These are phyloP conservation scores for Syncephalastrum contaminatum DNA, from an alignment of 371 early-diverging fungal genomes.

Conservation along the genomic window DNA sequence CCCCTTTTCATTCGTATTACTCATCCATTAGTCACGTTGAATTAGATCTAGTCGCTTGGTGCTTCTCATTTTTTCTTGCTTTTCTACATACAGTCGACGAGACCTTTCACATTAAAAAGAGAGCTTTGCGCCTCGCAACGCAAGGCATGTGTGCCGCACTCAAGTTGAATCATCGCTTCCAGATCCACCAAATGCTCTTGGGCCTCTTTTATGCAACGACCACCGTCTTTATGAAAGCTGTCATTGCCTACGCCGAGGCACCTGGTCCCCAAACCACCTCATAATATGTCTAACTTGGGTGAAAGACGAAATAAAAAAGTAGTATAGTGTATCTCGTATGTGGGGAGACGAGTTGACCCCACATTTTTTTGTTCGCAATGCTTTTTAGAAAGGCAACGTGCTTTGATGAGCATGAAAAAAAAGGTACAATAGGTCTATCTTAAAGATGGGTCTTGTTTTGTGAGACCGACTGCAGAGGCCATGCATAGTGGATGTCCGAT, in stretches of 20 bases:
- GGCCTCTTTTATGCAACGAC: constrained; percentile 50
- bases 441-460: constrained; percentile 9
- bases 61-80: constrained; percentile 39
- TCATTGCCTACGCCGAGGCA: constrained; percentile 60
- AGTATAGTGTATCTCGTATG: too few relatives aligned
- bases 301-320: too few relatives aligned
- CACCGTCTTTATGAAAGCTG: constrained; percentile 58
- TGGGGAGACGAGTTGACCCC: too few relatives aligned
- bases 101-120: constrained; percentile 50
- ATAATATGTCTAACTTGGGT: too few relatives aligned
- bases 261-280: constrained; percentile 25
- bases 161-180: constrained; percentile 58
- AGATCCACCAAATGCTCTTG: constrained; percentile 56
- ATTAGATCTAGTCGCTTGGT: constrained; percentile 43
- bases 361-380: too few relatives aligned
- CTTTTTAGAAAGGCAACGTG: neutral
- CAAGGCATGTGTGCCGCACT: constrained; percentile 47
- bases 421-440: neutral
- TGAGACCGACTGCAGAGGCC: constrained; percentile 37
- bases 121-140: constrained; percentile 51
- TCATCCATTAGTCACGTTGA: neutral
- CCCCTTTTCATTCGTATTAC: neutral
- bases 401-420: constrained; percentile 7
- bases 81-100: constrained; percentile 49
- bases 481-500: constrained; percentile 27